Evolutionary conservation across 352 stramenopile species (phyloP), one percentile per base, ranked within the genome.

Genomic region (Phytophthora crassamura): DNA sequence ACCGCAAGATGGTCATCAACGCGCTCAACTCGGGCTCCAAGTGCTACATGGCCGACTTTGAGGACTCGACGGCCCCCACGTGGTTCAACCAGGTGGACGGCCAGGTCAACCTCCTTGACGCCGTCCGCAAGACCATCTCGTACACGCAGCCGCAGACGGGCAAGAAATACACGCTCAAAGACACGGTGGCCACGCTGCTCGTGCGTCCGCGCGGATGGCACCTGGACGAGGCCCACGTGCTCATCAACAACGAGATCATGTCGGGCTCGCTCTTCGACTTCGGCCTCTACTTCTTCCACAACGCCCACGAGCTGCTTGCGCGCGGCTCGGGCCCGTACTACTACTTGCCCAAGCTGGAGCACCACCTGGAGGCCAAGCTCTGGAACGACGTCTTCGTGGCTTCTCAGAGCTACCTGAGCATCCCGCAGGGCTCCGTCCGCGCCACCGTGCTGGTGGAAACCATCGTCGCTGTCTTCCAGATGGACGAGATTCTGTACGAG

Each of bases 1-100:
- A 98, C 81, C 88, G 95, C 33, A 98, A 99, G 84, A 99, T 99
- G 96, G 91, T 98, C 7, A 98, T 98, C 65, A 99, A 99, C 75
- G 96, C 93, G 10, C 80, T 99, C 57, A 99, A 99, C 80, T 97
- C 83, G 61, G 95, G 95, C 54, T 89, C 94, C 46, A 95, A 93
- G 81, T 93, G 82, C 67, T 98, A 98, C 85, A 98, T 98, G 96
- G 96, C 96, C 22, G 96, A 98, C 73, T 98, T 99, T 75, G 96
- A 99, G 78, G 88, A 95, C 78, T 98, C 90, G 53, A 97, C 89
- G 6, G 86, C 89, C 48, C 96, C 96, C 28, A 98, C 95, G 15
- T 99, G 93, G 93, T 89, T 79, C 25, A 98, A 98, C 67, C 78
- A 97, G 62, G 87, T 97, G 15, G 92, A 98, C 64, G 94, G 95